These are phyloP conservation scores for Ganoderma resinaceum DNA, from an alignment of 1,284 basidiomycete genomes.

Conservation along the genomic window DNA sequence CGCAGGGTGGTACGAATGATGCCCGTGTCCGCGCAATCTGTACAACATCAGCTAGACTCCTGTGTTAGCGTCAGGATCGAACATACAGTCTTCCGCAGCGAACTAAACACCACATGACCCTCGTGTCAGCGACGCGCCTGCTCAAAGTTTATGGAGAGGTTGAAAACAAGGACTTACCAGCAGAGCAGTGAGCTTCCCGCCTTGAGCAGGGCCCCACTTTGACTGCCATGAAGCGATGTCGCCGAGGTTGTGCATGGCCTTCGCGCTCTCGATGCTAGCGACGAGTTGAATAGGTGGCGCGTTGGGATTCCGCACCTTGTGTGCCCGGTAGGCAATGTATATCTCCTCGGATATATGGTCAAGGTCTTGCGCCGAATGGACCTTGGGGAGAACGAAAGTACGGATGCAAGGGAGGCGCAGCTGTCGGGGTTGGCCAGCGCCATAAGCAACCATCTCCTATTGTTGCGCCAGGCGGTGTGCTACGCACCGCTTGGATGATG, in stretches of 20 bases:
- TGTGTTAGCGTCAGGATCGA: too few relatives aligned
- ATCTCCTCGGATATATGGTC: conserved; percentile 63
- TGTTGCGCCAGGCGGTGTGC: not conserved
- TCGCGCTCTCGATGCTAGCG: conserved; percentile 84
- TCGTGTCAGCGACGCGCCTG: not conserved
- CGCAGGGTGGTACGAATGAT: conserved; percentile 82
- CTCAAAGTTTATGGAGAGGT: too few relatives aligned
- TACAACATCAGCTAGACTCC: not conserved
- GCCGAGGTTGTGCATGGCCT: conserved; percentile 64
- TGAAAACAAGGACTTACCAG: conserved; percentile 52
- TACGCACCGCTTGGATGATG: conserved; percentile 65
- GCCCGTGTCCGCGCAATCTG: conserved; percentile 87
- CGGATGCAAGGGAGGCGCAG: conserved; percentile 49
- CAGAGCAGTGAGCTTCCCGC: conserved; percentile 61
- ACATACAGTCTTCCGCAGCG: conserved; percentile 88
- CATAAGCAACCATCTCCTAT: not conserved
- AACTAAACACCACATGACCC: conserved; percentile 60
- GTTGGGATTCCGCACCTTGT: conserved; percentile 26
- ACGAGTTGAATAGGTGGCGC: conserved; percentile 63
- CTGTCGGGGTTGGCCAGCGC: conserved; percentile 23
- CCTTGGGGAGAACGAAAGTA: conserved; percentile 81
- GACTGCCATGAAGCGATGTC: conserved; percentile 72
- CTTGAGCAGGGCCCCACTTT: conserved; percentile 46
- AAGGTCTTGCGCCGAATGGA: conserved; percentile 73
- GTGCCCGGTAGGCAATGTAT: conserved; percentile 37